Evolutionary conservation across 768 basidiomycete genomes (phyloP).

Genomic region (Suillus bovinus): DNA sequence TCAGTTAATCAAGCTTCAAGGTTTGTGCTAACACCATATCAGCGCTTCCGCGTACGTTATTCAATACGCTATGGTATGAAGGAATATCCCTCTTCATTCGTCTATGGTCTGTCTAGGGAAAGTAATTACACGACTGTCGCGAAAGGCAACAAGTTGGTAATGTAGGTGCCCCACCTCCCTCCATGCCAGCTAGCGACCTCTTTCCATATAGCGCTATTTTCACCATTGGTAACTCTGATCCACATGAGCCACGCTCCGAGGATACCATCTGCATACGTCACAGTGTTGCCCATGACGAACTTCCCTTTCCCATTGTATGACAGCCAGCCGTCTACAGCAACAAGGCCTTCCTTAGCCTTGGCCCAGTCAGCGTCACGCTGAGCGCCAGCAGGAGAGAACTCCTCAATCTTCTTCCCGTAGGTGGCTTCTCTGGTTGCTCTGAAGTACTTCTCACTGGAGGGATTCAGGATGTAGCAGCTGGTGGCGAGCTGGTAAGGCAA

Average conservation of each 20-base stretch:
- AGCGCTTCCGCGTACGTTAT: background rate
- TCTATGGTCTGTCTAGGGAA: background rate
- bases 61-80: background rate
- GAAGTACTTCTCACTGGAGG: conserved; percentile 33
- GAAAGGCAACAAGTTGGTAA: conserved; percentile 34
- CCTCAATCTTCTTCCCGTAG: conserved; percentile 37
- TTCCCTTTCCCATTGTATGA: conserved; percentile 28
- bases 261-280: conserved; percentile 38
- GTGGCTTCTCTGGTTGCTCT: conserved; percentile 33
- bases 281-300: conserved; percentile 35
- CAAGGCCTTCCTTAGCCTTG: conserved; percentile 27
- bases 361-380: conserved; percentile 28
- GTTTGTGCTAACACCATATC: background rate
- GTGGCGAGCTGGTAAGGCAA: conserved; percentile 17
- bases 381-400: conserved; percentile 33
- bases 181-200: conserved; percentile 37
- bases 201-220: conserved; percentile 33
- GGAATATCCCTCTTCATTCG: background rate
- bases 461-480: conserved; percentile 22
- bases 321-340: conserved; percentile 32
- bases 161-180: conserved; percentile 39
- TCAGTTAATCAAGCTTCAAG: no score
- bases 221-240: conserved; percentile 30
- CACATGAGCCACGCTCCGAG: conserved; percentile 38
- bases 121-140: conserved; percentile 18